Evolutionary conservation across 768 basidiomycete species (phyloP).

Genomic region (Russula olivacea): DNA sequence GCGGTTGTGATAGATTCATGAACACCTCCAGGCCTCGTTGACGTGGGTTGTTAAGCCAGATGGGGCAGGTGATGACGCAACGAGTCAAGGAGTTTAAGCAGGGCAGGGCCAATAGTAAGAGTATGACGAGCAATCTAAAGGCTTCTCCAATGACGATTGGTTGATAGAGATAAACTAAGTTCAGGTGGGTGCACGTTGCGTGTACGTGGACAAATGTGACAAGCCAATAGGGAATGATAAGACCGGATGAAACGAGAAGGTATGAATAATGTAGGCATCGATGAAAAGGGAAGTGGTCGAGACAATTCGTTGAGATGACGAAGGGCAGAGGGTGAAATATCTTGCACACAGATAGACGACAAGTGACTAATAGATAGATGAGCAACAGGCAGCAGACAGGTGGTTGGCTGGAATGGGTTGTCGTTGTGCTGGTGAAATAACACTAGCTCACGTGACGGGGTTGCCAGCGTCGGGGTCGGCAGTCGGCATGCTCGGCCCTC

Average conservation of each 20-base stretch:
- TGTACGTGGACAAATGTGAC: conserved; percentile 10
- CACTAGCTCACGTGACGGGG: background rate
- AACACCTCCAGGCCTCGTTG: conserved; percentile 15
- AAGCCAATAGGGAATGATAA: background rate
- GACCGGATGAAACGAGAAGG: background rate
- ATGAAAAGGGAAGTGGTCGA: background rate
- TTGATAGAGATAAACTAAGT: conserved; percentile 17
- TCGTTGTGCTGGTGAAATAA: too few relatives aligned
- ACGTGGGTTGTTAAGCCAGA: conserved; percentile 12
- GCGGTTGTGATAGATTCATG: conserved; percentile 5
- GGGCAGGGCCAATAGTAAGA: conserved; percentile 11
- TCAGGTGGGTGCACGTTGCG: conserved; percentile 7
- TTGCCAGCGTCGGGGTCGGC: background rate
- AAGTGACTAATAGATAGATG: too few relatives aligned
- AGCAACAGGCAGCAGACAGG: too few relatives aligned
- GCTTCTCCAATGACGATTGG: conserved; percentile 8
- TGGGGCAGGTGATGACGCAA: conserved; percentile 21
- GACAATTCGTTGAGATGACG: background rate
- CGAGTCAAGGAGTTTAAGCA: conserved; percentile 8
- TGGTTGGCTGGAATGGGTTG: too few relatives aligned
- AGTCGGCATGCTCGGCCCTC: background rate
- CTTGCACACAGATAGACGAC: background rate
- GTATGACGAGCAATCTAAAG: conserved; percentile 7
- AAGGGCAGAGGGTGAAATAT: background rate
- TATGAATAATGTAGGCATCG: background rate